A percentile compares a stretch with the other conserved stretches of the same genome.
Conservation (phyloP, 139 green algal genomes). For the Coelastrella sp. region DNA sequence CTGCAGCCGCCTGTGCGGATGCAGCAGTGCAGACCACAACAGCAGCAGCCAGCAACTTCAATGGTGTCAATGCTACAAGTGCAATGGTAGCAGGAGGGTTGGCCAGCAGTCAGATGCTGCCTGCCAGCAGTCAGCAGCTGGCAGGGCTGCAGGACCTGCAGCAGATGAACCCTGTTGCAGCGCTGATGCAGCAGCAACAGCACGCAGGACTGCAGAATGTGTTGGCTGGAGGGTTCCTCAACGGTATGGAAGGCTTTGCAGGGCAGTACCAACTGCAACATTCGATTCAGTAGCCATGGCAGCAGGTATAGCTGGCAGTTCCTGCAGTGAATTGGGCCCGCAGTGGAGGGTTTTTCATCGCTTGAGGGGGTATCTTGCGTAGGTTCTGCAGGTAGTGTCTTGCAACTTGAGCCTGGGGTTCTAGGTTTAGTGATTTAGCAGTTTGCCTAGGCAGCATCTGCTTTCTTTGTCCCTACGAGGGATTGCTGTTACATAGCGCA, state of each 20-base stretch:
- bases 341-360: background rate
- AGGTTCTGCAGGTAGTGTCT: no score
- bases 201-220: background rate
- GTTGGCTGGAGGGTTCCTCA: background rate
- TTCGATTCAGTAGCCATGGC: no score
- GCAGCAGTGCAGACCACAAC: constrained; percentile 22
- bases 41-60: background rate
- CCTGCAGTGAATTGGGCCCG: background rate
- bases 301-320: background rate
- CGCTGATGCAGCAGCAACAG: background rate
- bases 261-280: no score
- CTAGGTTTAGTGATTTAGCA: no score
- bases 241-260: background rate
- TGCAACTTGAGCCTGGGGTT: no score
- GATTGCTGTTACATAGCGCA: no score
- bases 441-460: no score
- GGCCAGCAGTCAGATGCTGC: background rate
- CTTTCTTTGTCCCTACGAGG: no score
- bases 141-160: background rate
- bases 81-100: background rate
- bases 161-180: background rate
- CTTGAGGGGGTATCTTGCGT: no score
- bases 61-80: background rate
- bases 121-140: background rate
- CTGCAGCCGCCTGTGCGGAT: constrained; percentile 17